These are phyloP conservation scores for Fusarium setosum DNA, from an alignment of 2,329 filamentous ascomycete species.

Conservation along the genomic window DNA sequence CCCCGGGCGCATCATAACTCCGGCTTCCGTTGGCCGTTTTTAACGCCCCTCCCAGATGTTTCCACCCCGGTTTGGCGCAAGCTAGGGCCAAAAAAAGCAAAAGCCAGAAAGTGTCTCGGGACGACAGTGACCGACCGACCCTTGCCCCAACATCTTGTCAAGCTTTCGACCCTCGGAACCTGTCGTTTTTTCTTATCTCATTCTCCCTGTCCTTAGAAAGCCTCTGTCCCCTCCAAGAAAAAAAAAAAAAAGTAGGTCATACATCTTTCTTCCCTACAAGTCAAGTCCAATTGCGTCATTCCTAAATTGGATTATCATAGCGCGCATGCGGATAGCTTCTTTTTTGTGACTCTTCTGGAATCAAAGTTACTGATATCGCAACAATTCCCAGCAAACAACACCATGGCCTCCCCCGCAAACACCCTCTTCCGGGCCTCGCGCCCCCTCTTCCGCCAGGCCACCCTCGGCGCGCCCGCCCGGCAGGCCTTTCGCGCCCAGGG, in stretches of 20 bases:
- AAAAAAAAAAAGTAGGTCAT: slow-evolving; percentile 24
- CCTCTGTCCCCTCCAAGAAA: slow-evolving; percentile 10
- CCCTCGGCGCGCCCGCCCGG: slow-evolving; percentile 64
- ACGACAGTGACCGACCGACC: slow-evolving; percentile 29
- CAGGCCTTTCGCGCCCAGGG: slow-evolving; percentile 61
- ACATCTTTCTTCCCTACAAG: background rate
- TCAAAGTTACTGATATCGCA: slow-evolving; percentile 9
- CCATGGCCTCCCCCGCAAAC: slow-evolving; percentile 60
- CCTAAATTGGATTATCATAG: background rate
- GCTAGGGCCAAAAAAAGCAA: background rate
- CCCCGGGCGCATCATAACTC: slow-evolving; percentile 35
- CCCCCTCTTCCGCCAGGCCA: slow-evolving; percentile 66
- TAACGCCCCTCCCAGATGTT: slow-evolving; percentile 1
- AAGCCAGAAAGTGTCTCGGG: slow-evolving; percentile 26
- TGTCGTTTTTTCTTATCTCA: slow-evolving; percentile 19
- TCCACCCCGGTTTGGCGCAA: background rate
- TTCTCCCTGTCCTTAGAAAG: background rate
- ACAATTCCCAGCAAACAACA: slow-evolving; percentile 8
- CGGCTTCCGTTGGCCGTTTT: slow-evolving; percentile 30
- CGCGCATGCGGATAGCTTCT: background rate
- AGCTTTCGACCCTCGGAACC: slow-evolving; percentile 25
- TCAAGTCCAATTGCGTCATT: slow-evolving; percentile 5
- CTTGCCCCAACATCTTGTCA: slow-evolving; percentile 35
- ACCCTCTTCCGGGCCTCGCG: slow-evolving; percentile 66
- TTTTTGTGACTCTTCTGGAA: background rate